These are phyloP conservation scores for Penicillium sp. DNA, from an alignment of 2,329 filamentous ascomycete species.

Conservation along the genomic window DNA sequence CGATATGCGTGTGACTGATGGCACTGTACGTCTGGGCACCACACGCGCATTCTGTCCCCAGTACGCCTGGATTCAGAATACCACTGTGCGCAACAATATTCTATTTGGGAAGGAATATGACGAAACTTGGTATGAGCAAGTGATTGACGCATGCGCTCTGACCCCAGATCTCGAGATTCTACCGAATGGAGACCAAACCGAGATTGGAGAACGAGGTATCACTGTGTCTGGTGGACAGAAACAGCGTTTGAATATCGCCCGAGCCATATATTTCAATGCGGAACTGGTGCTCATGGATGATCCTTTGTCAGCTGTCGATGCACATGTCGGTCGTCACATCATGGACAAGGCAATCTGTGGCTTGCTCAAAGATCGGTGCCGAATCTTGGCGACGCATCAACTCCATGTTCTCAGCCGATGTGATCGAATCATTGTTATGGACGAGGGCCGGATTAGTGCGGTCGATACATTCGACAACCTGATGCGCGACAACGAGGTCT, in stretches of 20 bases:
- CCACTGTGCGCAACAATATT: conserved; percentile 79
- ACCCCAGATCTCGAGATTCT: conserved; percentile 82
- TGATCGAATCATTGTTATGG: conserved; percentile 88
- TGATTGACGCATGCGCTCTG: conserved; percentile 79
- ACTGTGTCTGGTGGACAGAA: conserved; percentile 94
- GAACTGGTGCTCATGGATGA: conserved; percentile 58
- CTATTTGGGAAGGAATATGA: conserved; percentile 74
- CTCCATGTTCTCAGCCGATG: conserved; percentile 84
- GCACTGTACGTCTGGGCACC: conserved; percentile 70
- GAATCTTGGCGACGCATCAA: conserved; percentile 88
- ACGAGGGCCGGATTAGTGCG: conserved; percentile 71
- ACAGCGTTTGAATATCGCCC: conserved; percentile 85
- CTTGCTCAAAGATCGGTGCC: conserved; percentile 76
- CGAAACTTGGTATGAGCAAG: conserved; percentile 67
- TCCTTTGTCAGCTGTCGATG: conserved; percentile 49
- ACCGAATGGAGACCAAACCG: conserved; percentile 77
- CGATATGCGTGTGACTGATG: conserved; percentile 67
- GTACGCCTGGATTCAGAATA: conserved; percentile 96
- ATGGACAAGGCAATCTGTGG: conserved; percentile 93
- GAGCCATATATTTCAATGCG: conserved; percentile 59
- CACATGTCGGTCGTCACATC: conserved; percentile 58
- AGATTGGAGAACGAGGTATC: conserved; percentile 91
- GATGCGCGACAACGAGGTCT: conserved; percentile 67
- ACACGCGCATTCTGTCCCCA: conserved; percentile 86
- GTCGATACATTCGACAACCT: conserved; percentile 84